phyloP scores from a whole-genome alignment of 306 rosid species.

The Biancaea sappan region DNA sequence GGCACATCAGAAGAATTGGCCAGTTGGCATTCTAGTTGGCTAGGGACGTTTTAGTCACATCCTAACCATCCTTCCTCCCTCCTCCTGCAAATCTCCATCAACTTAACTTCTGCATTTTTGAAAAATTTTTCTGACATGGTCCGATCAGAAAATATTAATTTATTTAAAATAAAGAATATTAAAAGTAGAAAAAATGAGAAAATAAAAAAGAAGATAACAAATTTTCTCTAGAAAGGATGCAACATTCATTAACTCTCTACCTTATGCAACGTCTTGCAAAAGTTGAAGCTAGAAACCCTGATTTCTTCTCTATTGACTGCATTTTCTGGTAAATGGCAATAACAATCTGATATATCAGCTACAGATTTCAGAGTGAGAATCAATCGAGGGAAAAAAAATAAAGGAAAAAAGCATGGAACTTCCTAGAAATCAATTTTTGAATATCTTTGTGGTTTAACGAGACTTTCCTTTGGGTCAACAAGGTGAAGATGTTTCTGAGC shows the following conservation, averaged over 20 bases:
- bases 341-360: conserved; percentile 35
- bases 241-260: conserved; percentile 46
- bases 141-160: no score
- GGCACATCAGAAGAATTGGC: no score
- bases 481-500: conserved; percentile 28
- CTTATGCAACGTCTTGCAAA: conserved; percentile 15
- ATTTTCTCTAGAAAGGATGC: conserved; percentile 39
- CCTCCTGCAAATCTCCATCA: no score
- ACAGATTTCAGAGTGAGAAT: conserved; percentile 30
- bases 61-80: no score
- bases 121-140: no score
- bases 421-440: conserved; percentile 31
- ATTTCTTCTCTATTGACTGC: conserved; percentile 28
- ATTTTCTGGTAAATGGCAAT: conserved; percentile 27
- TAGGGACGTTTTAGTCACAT: no score
- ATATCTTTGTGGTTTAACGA: neutral
- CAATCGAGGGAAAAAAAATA: neutral
- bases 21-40: no score
- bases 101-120: no score
- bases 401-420: conserved; percentile 33
- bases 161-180: conserved; percentile 28
- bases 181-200: conserved; percentile 5
- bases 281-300: neutral
- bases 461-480: conserved; percentile 39
- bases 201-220: conserved; percentile 2